Conservation (phyloP, 1,139 yeast species). For the Geotrichum citri-aurantii region DNA sequence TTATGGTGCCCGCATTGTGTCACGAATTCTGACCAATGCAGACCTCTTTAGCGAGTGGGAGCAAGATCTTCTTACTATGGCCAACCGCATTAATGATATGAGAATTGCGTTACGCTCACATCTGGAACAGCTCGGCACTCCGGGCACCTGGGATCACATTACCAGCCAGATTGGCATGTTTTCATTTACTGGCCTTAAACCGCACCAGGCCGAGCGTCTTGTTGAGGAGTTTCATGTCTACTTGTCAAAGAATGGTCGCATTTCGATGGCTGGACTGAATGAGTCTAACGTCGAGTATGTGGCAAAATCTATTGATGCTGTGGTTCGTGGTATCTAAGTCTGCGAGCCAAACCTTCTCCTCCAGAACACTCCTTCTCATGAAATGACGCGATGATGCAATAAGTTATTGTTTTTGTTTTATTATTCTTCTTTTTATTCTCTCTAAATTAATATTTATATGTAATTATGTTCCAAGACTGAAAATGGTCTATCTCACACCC, state of each 20-base stretch:
- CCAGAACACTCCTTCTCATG: background rate
- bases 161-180: constrained; percentile 94
- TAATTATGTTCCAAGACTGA: background rate
- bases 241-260: constrained; percentile 83
- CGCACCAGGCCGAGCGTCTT: constrained; percentile 64
- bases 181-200: constrained; percentile 76
- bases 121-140: constrained; percentile 51
- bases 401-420: background rate
- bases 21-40: constrained; percentile 59
- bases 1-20: constrained; percentile 87
- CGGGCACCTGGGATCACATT: constrained; percentile 80
- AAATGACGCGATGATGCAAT: background rate
- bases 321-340: background rate
- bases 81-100: constrained; percentile 69
- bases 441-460: background rate
- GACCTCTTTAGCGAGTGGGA: constrained; percentile 69
- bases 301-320: constrained; percentile 60
- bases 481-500: background rate
- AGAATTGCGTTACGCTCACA: constrained; percentile 46
- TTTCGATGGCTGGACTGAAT: constrained; percentile 87
- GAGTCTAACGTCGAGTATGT: constrained; percentile 72
- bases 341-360: too few species aligned
- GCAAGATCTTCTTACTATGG: constrained; percentile 68
- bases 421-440: background rate
- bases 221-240: constrained; percentile 72